Evolutionary conservation across 306 rosid genomes (phyloP), one percentile per base, ranked within the genome.

Genomic region (Notholithocarpus densiflorus): DNA sequence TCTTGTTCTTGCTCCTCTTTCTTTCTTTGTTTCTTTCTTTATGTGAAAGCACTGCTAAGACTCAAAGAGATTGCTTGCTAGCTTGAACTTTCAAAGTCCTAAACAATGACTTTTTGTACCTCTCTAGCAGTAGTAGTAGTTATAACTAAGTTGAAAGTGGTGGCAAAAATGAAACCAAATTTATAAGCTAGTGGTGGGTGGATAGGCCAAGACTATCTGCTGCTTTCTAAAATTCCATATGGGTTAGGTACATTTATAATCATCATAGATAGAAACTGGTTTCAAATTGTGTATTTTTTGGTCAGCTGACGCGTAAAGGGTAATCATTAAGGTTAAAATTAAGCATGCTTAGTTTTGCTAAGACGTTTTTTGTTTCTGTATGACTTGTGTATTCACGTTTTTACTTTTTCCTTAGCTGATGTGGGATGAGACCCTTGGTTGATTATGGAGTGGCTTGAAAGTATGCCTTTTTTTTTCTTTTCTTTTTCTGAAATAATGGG

Each of bases 391-490:
- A 71, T 53, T 73, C 77, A 59, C 17, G 73, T 86, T 79, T 59
- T 26, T 12, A 59, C 73, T 26, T 12, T 79, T 75, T 56, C 27
- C 34, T 27, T 54, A 56, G 80, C 5, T 78, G 81, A 82, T 34
- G 72, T 80, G 87, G 84, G 71, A 17, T 34, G 64, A 53, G 32
- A 37, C 55, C 26, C 56, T 74, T 75, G 86, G 77, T 59, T 31
- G 32, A 52, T 59, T 61, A 53, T 72, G 55, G 83, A 83, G 79
- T 79, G 52, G 74, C 56, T 80, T 75, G 73, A 27, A 84, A 82
- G 83, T 82, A 31, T 77, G 62, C 43, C 29, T 66, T 72, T 48
- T 2, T 12, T 10, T 45, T 10, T 2, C 19, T 17, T 37, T 26
- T 26, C 75, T 77, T 79, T 34, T 81, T 72, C 37, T 29, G 1